These are phyloP conservation scores for Phytophthora boehmeriae DNA, from an alignment of 352 stramenopile species.

Conservation along the genomic window DNA sequence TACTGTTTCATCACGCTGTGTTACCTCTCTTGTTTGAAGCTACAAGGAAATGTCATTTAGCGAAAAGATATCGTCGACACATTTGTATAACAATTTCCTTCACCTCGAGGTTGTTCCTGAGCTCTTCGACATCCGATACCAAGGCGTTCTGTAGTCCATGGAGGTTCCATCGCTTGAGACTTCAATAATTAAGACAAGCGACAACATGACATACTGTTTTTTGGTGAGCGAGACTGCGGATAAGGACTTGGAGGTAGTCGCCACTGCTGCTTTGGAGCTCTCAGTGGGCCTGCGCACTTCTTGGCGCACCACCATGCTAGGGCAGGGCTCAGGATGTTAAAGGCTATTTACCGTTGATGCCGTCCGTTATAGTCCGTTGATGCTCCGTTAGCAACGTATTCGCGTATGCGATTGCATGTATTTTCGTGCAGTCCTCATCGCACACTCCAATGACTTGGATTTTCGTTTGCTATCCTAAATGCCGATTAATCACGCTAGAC, in stretches of 20 bases:
- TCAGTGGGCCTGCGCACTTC: slow-evolving; percentile 41
- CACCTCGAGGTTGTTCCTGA: slow-evolving; percentile 65
- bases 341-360: not conserved
- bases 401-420: too few relatives aligned
- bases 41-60: slow-evolving; percentile 24
- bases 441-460: too few relatives aligned
- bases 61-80: not conserved
- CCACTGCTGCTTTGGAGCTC: slow-evolving; percentile 52
- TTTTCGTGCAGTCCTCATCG: too few relatives aligned
- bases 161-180: too few relatives aligned
- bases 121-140: slow-evolving; percentile 53
- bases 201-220: slow-evolving; percentile 43
- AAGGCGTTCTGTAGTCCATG: slow-evolving; percentile 44
- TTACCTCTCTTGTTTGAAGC: slow-evolving; percentile 48
- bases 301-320: slow-evolving; percentile 17
- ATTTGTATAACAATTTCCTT: not conserved
- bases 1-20: slow-evolving; percentile 54
- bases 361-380: slow-evolving; percentile 19
- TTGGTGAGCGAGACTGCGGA: slow-evolving; percentile 63
- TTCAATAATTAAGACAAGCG: not conserved
- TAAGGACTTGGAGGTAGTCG: slow-evolving; percentile 56
- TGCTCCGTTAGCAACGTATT: not conserved
- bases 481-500: too few relatives aligned
- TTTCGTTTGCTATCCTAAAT: too few relatives aligned
- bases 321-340: not conserved